Evolutionary conservation across 108 stramenopile species (phyloP).

Genomic region (Schizochytrium sp.): DNA sequence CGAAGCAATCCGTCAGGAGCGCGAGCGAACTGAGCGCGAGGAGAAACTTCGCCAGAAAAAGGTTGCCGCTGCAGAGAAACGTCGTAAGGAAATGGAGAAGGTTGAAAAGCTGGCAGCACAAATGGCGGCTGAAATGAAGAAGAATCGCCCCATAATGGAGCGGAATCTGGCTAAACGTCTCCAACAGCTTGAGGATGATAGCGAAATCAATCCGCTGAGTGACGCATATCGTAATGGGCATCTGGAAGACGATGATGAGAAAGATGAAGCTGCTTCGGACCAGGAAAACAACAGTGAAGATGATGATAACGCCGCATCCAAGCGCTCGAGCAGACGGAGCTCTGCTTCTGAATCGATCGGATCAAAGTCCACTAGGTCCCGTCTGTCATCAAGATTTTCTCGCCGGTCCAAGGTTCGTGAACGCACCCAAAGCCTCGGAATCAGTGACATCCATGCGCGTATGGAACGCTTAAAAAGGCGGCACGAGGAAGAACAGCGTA

Average conservation of each 20-base stretch:
- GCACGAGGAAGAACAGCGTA: background rate
- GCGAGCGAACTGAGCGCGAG: conserved; percentile 7
- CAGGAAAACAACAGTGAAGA: background rate
- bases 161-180: background rate
- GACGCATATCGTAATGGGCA: background rate
- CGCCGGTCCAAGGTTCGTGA: background rate
- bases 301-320: background rate
- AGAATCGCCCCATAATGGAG: background rate
- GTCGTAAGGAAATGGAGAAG: conserved; percentile 45
- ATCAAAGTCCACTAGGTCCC: too few relatives aligned
- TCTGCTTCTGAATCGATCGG: too few relatives aligned
- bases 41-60: conserved; percentile 18
- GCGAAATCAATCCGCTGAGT: background rate
- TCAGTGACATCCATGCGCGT: background rate
- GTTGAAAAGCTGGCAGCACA: conserved; percentile 21
- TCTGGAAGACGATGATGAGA: background rate
- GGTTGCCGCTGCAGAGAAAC: conserved; percentile 16
- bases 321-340: background rate
- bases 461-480: background rate
- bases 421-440: background rate
- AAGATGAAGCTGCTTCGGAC: background rate
- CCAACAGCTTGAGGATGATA: background rate
- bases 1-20: background rate
- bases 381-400: too few relatives aligned
- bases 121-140: background rate